Conservation (phyloP, 495 filamentous ascomycete genomes). For the Tuber brumale region DNA sequence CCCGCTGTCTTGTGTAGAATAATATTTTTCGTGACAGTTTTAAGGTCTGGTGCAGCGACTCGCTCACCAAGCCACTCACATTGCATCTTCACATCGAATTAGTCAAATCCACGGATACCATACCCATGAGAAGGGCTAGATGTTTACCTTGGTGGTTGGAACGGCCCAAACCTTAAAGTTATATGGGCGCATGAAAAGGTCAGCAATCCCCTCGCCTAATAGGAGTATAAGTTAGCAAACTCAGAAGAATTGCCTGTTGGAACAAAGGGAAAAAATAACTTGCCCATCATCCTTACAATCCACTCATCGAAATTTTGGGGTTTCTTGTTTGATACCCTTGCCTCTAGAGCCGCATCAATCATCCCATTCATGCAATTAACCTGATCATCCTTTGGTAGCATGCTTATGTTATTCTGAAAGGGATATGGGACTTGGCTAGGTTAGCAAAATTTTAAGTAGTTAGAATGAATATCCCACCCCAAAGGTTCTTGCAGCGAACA, state of each 20-base stretch:
- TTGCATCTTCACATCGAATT: constrained; percentile 73
- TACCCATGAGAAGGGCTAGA: background rate
- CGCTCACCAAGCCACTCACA: constrained; percentile 98
- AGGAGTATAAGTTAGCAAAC: constrained; percentile 7
- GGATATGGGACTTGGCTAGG: constrained; percentile 70
- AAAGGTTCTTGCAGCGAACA: constrained; percentile 88
- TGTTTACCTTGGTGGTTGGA: constrained; percentile 84
- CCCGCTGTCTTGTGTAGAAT: constrained; percentile 94
- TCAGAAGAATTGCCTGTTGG: background rate
- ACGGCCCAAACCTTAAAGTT: constrained; percentile 99
- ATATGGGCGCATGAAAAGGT: constrained; percentile 98
- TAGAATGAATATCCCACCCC: constrained; percentile 45
- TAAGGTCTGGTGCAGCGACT: constrained; percentile 94
- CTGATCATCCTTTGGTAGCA: constrained; percentile 95
- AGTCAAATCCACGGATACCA: constrained; percentile 10
- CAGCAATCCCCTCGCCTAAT: constrained; percentile 61
- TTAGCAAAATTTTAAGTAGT: constrained; percentile 15
- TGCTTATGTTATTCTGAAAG: constrained; percentile 99
- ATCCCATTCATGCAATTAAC: constrained; percentile 92
- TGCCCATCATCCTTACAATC: constrained; percentile 89
- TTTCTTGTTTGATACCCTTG: constrained; percentile 78
- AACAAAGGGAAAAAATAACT: constrained; percentile 14
- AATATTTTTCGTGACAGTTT: constrained; percentile 88
- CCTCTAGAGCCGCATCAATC: constrained; percentile 88
- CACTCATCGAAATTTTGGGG: constrained; percentile 97